phyloP scores from a whole-genome alignment of 2,329 filamentous ascomycete genomes.

The Fusarium zealandicum region DNA sequence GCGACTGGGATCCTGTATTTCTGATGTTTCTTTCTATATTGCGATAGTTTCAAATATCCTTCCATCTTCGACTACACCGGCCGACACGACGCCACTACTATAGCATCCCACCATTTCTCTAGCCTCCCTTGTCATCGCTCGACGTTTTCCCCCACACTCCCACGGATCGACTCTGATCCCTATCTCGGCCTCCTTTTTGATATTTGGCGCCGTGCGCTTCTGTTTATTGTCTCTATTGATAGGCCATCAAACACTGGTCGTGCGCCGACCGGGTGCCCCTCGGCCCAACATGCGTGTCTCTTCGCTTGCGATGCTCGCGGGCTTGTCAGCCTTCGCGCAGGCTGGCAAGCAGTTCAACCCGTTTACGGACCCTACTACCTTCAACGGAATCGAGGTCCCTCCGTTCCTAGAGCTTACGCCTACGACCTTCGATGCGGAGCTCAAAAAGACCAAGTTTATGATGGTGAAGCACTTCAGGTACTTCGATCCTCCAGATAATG shows the following conservation, averaged over 20 bases:
- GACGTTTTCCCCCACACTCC: neutral
- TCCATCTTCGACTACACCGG: constrained; percentile 8
- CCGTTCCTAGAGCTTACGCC: constrained; percentile 67
- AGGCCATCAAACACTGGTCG: neutral
- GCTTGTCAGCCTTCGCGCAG: constrained; percentile 46
- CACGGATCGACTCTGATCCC: constrained; percentile 3
- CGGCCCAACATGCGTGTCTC: constrained; percentile 44
- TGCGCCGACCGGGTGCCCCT: constrained; percentile 12
- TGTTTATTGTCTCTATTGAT: neutral
- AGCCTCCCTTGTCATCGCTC: constrained; percentile 8
- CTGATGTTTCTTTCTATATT: constrained; percentile 18
- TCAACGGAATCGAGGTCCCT: constrained; percentile 73
- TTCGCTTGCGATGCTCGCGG: constrained; percentile 56
- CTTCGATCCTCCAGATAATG: constrained; percentile 7
- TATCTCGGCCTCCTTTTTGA: neutral
- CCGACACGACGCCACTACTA: constrained; percentile 26
- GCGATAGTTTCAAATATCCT: constrained; percentile 17
- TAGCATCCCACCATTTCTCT: constrained; percentile 19
- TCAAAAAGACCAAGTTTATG: constrained; percentile 61
- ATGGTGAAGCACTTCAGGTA: constrained; percentile 75
- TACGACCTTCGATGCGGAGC: constrained; percentile 63
- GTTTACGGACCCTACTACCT: constrained; percentile 58
- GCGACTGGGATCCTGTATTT: constrained; percentile 24
- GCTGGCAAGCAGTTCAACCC: constrained; percentile 43
- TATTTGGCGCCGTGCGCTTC: neutral